Percentiles rank a stretch among this genome's conserved stretches.
Conservation (phyloP, 75 land plant species). For the Sequoiadendron giganteum region DNA sequence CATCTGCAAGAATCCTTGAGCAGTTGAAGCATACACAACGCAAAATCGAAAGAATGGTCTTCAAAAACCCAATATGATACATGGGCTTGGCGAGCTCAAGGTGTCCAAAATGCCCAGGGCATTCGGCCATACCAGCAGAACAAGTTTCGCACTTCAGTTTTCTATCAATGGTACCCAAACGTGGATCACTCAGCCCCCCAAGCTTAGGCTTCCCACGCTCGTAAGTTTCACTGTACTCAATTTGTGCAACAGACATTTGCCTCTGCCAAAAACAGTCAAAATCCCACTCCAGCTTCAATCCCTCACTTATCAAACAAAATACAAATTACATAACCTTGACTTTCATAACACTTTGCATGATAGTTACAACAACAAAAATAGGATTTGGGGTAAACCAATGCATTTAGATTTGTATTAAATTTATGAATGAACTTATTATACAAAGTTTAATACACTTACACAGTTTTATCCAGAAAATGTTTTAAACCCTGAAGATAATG, state of each 20-base stretch:
- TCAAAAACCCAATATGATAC: conserved; percentile 97
- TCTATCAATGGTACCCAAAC: conserved; percentile 93
- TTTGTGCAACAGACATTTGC: conserved; percentile 97
- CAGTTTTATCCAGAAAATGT: background rate
- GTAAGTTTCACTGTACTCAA: conserved; percentile 90
- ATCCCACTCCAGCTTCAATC: background rate
- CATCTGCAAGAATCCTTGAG: conserved; percentile 86
- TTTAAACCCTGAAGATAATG: background rate
- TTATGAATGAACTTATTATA: no score
- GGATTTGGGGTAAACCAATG: background rate
- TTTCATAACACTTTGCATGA: background rate
- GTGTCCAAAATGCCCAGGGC: conserved; percentile 99
- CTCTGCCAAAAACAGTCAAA: conserved; percentile 46
- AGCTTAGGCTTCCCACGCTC: conserved; percentile 91
- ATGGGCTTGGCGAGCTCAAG: conserved; percentile 98
- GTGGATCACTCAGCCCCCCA: conserved; percentile 89
- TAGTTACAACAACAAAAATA: background rate
- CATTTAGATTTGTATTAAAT: no score
- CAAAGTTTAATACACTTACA: background rate
- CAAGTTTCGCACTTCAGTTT: conserved; percentile 97
- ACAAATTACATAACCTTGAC: background rate
- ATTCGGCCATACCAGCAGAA: conserved; percentile 92
- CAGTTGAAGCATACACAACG: conserved; percentile 97
- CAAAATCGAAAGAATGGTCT: conserved; percentile 85
- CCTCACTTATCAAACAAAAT: conserved; percentile 1